Evolutionary conservation across 164 flowering plant genomes (phyloP).

Genomic region (Echeveria elegans): DNA sequence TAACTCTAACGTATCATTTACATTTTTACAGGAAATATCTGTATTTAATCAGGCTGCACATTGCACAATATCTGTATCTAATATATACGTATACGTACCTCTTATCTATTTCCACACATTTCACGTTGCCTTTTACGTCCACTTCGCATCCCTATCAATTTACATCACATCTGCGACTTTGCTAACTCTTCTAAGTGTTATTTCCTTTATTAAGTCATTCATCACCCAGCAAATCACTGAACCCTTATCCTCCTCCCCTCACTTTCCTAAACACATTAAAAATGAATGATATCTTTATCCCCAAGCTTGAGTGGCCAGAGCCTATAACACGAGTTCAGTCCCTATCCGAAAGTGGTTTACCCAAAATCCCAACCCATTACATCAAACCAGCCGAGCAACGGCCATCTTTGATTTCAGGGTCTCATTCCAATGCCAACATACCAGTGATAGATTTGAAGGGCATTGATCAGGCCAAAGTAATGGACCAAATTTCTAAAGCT

Average conservation of each 20-base stretch:
- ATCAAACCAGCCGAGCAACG: constrained; percentile 55
- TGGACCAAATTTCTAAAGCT: constrained; percentile 21
- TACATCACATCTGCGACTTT: background rate
- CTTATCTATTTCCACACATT: background rate
- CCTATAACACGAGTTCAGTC: constrained; percentile 81
- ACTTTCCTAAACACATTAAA: background rate
- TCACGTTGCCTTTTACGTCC: background rate
- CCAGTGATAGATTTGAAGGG: constrained; percentile 55
- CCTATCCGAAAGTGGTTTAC: constrained; percentile 41
- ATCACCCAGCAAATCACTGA: background rate
- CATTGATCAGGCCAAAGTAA: constrained; percentile 11
- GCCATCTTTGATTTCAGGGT: constrained; percentile 17
- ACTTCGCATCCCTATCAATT: background rate
- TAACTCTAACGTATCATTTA: background rate
- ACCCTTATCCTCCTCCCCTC: background rate
- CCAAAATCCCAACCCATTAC: constrained; percentile 53
- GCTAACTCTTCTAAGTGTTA: background rate
- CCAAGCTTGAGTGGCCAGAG: constrained; percentile 67
- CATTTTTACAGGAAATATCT: background rate
- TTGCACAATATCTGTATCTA: background rate
- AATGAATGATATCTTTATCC: background rate
- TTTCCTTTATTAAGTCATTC: background rate
- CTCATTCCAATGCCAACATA: constrained; percentile 24
- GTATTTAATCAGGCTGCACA: background rate
- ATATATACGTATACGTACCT: background rate